These are phyloP conservation scores for Protostelium mycophagum DNA, from an alignment of 78 protist genomes.

Conservation along the genomic window DNA sequence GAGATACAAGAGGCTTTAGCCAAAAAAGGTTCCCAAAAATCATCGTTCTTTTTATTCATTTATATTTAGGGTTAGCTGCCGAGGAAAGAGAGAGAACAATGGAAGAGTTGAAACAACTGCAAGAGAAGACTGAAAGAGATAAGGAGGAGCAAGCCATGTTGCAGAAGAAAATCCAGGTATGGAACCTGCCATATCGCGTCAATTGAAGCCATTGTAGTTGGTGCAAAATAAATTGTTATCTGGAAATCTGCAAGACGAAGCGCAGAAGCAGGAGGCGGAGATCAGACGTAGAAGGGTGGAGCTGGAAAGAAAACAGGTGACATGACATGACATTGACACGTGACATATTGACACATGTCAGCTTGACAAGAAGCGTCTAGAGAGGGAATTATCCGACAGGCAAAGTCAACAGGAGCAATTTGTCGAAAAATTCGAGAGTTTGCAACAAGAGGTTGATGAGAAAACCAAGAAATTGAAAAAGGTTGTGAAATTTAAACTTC, in stretches of 20 bases:
- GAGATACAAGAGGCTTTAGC: not conserved
- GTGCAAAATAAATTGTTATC: not conserved
- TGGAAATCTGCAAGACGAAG: not conserved
- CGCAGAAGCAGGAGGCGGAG: not conserved
- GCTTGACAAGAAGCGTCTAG: not conserved
- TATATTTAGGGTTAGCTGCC: not conserved
- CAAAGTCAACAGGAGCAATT: not conserved
- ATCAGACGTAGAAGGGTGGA: not conserved
- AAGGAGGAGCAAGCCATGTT: not conserved
- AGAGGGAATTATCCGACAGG: not conserved
- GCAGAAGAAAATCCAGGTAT: not conserved
- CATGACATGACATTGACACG: no score
- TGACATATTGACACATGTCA: no score
- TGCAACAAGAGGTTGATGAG: not conserved
- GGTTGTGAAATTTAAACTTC: no score
- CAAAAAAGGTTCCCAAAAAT: not conserved
- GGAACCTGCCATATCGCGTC: no score
- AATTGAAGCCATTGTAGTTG: no score
- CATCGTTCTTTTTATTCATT: no score
- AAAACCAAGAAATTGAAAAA: not conserved
- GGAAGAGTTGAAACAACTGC: not conserved
- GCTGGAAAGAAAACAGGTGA: not conserved
- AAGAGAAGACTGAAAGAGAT: not conserved
- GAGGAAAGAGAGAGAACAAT: not conserved
- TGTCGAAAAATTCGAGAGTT: not conserved